Evolutionary conservation across 129 eudicot species (phyloP).

Genomic region (Apium graveolens): DNA sequence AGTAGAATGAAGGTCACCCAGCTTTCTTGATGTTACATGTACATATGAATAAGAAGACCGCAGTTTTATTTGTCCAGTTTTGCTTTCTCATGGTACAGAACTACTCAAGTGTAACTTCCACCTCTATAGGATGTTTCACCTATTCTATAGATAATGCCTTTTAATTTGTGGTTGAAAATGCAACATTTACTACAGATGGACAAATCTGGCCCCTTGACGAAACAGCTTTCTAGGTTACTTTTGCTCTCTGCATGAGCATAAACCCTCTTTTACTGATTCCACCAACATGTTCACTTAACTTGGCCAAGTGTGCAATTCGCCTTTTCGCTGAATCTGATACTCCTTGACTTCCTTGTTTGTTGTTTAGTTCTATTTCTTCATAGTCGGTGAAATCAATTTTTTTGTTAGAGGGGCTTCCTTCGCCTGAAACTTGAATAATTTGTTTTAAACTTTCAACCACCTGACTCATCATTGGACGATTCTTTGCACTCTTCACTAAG

Average conservation of each 20-base stretch:
- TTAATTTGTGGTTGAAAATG: not conserved
- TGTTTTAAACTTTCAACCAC: conserved; percentile 69
- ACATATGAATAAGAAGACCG: not conserved
- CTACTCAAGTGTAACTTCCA: not conserved
- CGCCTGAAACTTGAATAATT: conserved; percentile 34
- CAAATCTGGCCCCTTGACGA: not conserved
- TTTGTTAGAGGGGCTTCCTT: conserved; percentile 50
- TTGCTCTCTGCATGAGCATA: conserved; percentile 81
- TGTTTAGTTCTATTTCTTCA: conserved; percentile 26
- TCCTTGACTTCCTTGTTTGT: conserved; percentile 29
- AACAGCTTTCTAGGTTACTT: conserved; percentile 37
- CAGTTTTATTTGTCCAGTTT: not conserved
- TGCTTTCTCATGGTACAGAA: not conserved
- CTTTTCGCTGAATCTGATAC: conserved; percentile 57
- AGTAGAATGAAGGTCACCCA: not conserved
- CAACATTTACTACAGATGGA: not conserved
- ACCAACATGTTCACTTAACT: conserved; percentile 66
- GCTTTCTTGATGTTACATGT: not conserved
- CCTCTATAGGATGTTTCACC: not conserved
- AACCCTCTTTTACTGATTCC: conserved; percentile 67
- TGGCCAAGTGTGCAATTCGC: conserved; percentile 74
- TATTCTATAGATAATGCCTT: not conserved
- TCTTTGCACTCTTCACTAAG: conserved; percentile 50
- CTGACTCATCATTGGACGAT: conserved; percentile 77
- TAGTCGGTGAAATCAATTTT: conserved; percentile 25